A percentile compares a stretch with the other conserved stretches of the same genome.
Evolutionary conservation across 2,329 filamentous ascomycete species (phyloP).

Genomic region (Cercospora sp.): DNA sequence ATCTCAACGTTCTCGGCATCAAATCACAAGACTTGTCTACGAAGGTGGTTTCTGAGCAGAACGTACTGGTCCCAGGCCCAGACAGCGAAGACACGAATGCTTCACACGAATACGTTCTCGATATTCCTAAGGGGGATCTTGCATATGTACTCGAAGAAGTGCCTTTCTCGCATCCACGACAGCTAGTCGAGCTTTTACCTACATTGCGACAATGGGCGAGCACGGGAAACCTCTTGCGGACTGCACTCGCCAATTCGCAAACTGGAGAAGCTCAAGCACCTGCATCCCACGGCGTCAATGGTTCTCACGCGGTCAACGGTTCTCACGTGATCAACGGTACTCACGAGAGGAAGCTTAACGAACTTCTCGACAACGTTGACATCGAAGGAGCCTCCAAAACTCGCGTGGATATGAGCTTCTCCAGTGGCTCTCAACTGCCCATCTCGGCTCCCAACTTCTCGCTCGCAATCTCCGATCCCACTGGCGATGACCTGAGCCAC

Average conservation of each 20-base stretch:
- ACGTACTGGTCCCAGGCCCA: slow-evolving; percentile 3
- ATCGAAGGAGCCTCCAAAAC: background rate
- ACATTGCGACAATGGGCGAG: slow-evolving; percentile 73
- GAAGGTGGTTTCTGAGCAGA: slow-evolving; percentile 9
- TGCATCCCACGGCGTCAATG: background rate
- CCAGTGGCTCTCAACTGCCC: slow-evolving; percentile 18
- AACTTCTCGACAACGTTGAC: slow-evolving; percentile 9
- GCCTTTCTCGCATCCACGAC: slow-evolving; percentile 74
- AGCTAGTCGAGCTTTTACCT: slow-evolving; percentile 73
- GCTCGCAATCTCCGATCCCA: slow-evolving; percentile 44
- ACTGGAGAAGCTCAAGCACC: background rate
- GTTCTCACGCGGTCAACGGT: background rate
- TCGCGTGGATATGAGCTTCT: slow-evolving; percentile 38
- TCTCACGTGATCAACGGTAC: background rate
- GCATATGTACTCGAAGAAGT: slow-evolving; percentile 66
- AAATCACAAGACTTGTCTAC: slow-evolving; percentile 8
- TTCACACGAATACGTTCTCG: slow-evolving; percentile 60
- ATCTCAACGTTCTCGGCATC: slow-evolving; percentile 28
- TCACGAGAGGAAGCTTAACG: background rate
- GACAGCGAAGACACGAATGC: slow-evolving; percentile 25
- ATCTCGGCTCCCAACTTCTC: slow-evolving; percentile 36
- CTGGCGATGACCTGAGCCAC: slow-evolving; percentile 48
- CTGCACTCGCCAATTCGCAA: slow-evolving; percentile 14
- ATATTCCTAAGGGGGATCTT: slow-evolving; percentile 71
- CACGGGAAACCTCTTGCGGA: slow-evolving; percentile 62